Percentiles rank a stretch among this genome's conserved stretches.
These are phyloP conservation scores for Kondoa subrosea DNA, from an alignment of 768 basidiomycete species.

Conservation along the genomic window DNA sequence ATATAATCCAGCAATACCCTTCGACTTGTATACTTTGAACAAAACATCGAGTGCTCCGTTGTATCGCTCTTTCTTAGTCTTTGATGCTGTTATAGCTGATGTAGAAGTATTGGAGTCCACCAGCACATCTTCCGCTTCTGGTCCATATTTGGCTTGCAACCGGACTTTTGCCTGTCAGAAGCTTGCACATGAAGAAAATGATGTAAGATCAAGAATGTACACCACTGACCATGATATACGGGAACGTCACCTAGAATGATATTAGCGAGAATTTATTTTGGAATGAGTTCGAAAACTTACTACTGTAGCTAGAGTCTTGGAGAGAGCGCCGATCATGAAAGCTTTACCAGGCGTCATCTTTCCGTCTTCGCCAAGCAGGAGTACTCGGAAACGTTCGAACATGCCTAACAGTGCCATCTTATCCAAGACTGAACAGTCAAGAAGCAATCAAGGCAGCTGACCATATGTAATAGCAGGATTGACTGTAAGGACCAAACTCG, in stretches of 20 bases:
- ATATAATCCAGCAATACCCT: constrained; percentile 88
- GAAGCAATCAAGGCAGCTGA: constrained; percentile 38
- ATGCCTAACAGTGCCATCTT: constrained; percentile 39
- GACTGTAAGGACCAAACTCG: constrained; percentile 81
- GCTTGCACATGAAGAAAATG: constrained; percentile 13
- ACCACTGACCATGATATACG: constrained; percentile 64
- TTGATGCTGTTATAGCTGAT: constrained; percentile 23
- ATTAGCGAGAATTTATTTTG: not conserved
- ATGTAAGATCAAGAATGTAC: not conserved
- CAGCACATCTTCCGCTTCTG: constrained; percentile 34
- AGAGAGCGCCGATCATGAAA: constrained; percentile 75
- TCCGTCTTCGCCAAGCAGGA: constrained; percentile 39
- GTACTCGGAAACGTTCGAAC: constrained; percentile 73
- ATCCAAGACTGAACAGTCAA: not conserved
- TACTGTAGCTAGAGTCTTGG: constrained; percentile 88
- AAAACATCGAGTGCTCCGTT: constrained; percentile 65
- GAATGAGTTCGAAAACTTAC: constrained; percentile 40
- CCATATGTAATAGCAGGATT: constrained; percentile 77
- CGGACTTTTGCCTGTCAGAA: constrained; percentile 52
- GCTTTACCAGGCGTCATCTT: constrained; percentile 63
- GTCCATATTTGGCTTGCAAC: constrained; percentile 58
- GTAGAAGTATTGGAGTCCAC: not conserved
- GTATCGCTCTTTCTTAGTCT: constrained; percentile 36
- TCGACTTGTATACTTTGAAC: constrained; percentile 47
- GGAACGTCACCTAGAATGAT: constrained; percentile 60